Evolutionary conservation across 2,329 filamentous ascomycete species (phyloP).

Genomic region (Hymenoscyphus repandus): DNA sequence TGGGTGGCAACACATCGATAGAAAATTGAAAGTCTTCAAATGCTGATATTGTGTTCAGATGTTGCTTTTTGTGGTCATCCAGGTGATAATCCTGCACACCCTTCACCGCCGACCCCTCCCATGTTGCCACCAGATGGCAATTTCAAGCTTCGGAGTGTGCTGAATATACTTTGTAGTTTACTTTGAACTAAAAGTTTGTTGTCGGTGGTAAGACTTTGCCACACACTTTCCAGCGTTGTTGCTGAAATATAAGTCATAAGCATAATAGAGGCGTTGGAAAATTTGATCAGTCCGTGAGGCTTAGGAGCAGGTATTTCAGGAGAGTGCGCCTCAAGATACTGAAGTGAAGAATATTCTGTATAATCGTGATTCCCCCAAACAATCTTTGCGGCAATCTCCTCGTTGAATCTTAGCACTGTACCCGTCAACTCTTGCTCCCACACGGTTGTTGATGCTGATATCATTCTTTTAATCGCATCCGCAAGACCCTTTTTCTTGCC

Average conservation of each 20-base stretch:
- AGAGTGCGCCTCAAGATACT: constrained; percentile 11
- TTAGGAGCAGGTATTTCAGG: constrained; percentile 10
- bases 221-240: constrained; percentile 9
- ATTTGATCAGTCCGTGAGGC: constrained; percentile 13
- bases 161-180: constrained; percentile 8
- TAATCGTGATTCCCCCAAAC: constrained; percentile 8
- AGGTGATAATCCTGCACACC: constrained; percentile 8
- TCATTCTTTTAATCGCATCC: constrained; percentile 6
- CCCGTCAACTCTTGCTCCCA: constrained; percentile 8
- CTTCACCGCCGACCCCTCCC: constrained; percentile 9
- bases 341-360: constrained; percentile 11
- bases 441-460: constrained; percentile 7
- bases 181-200: constrained; percentile 11
- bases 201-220: constrained; percentile 8
- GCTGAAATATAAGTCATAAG: constrained; percentile 12
- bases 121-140: background rate
- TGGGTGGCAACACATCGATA: constrained; percentile 4
- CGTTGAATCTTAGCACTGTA: constrained; percentile 13
- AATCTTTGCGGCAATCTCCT: constrained; percentile 9
- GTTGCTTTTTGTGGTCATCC: constrained; percentile 6
- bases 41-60: constrained; percentile 4
- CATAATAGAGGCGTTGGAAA: constrained; percentile 6
- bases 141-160: constrained; percentile 7
- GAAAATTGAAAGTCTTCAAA: constrained; percentile 18
- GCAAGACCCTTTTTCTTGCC: background rate